These are phyloP conservation scores for Daphne laureola DNA, from an alignment of 441 rosid genomes.

Conservation along the genomic window DNA sequence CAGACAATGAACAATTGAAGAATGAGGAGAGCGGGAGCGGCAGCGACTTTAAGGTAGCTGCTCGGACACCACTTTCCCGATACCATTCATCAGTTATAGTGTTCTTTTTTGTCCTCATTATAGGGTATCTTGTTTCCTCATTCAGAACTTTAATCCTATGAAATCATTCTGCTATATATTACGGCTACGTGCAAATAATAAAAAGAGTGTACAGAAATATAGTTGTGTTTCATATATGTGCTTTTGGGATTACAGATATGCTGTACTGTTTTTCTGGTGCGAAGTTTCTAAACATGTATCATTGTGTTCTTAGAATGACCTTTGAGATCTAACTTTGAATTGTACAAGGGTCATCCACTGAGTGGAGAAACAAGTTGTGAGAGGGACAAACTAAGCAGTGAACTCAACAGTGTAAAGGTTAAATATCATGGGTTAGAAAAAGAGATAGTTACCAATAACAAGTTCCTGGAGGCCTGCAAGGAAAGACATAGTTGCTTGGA, in stretches of 20 bases:
- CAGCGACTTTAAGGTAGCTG: conserved; percentile 69
- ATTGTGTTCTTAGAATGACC: conserved; percentile 10
- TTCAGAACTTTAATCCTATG: conserved; percentile 28
- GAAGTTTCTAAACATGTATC: background rate
- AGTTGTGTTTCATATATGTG: background rate
- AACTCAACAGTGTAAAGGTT: conserved; percentile 43
- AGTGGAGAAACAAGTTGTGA: conserved; percentile 30
- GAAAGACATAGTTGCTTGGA: conserved; percentile 44
- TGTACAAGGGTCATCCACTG: conserved; percentile 44
- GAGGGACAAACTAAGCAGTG: conserved; percentile 36
- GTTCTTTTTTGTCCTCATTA: conserved; percentile 30
- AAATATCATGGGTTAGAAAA: conserved; percentile 36
- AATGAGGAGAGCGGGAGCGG: conserved; percentile 23
- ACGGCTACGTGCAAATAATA: background rate
- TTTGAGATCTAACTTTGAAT: conserved; percentile 33
- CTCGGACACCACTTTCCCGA: conserved; percentile 49
- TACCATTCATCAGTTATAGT: conserved; percentile 36
- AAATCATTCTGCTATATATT: conserved; percentile 14
- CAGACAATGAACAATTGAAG: conserved; percentile 26
- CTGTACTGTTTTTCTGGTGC: conserved; percentile 4
- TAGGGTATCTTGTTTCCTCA: conserved; percentile 42
- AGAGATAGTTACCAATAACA: conserved; percentile 31
- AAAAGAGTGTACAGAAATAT: conserved; percentile 1
- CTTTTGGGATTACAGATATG: background rate
- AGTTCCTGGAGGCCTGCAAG: conserved; percentile 40